Base-by-base conservation (phyloP, 495 filamentous ascomycete genomes). In the Podospora anserina region DNA sequence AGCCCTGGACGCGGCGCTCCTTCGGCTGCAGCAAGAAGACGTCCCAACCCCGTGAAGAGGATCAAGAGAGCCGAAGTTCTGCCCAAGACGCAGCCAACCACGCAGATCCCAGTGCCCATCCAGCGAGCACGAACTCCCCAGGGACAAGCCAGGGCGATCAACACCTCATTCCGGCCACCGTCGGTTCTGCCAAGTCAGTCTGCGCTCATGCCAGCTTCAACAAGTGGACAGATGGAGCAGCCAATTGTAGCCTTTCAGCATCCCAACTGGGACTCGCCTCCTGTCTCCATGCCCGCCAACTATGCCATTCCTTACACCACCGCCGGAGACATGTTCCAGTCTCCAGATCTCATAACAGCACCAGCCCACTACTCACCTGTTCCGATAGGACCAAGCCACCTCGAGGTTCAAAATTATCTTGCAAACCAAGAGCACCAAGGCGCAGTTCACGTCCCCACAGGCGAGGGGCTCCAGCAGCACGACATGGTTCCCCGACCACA, bases 101-200 rank as follows among this genome's bases (percentile, higher is more conserved):
- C 72, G 2, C 72, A 74, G 19, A 72, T 74, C 34, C 72, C 72
- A 7, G 53, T 72, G 16, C 72, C 70, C 2, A 69, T 68, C 20
- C 70, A 74, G 54, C 54, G 69, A 53, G 66, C 72, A 49, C 65
- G 70, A 28, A 70, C 68, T 13, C 70, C 72, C 5, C 68, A 71
- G 30, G 27, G 60, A 2, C 64, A 70, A 28, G 19, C 66, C 6
- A 65, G 66, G 30, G 39, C 60, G n/a, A 34, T 34, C 2, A 30
- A 30, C 28, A 44, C 54, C 58, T 20, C 67, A 1, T 68, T 69
- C n/a, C 44, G 64, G 26, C 64, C 64, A 20, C 54, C 57, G 0
- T 64, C 61, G 0, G 65, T 70, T 2, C 68, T 70, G 5, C 68
- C 70, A 0, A 70, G 66, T 49, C 70, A 72, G 30, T 55, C 72